Evolutionary conservation across 345 rosid genomes (phyloP).

Genomic region (Dipteronia sinensis): DNA sequence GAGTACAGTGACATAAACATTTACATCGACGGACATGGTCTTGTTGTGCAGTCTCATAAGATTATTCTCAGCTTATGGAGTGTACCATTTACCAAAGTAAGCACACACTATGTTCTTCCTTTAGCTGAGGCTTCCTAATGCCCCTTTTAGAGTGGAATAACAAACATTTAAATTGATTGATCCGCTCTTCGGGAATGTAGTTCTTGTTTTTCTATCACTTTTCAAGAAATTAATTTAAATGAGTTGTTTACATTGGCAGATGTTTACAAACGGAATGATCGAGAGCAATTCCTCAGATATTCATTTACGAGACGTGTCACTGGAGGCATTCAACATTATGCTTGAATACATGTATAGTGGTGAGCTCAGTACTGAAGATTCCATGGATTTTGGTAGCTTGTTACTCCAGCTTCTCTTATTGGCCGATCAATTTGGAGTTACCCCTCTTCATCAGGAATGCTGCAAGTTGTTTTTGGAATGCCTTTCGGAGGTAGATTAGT

Average conservation of each 20-base stretch:
- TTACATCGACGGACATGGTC: constrained; percentile 63
- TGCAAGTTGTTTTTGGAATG: constrained; percentile 87
- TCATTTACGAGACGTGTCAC: constrained; percentile 70
- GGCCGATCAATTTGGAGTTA: constrained; percentile 86
- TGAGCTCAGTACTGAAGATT: constrained; percentile 66
- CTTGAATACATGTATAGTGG: constrained; percentile 85
- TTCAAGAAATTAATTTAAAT: constrained; percentile 14
- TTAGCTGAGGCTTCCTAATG: background rate
- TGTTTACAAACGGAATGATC: constrained; percentile 98
- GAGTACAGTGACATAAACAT: constrained; percentile 65
- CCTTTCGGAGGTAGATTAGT: constrained; percentile 76
- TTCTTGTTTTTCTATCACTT: constrained; percentile 14
- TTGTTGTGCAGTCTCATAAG: constrained; percentile 68
- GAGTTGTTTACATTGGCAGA: constrained; percentile 46
- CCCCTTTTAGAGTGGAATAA: background rate
- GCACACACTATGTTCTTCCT: constrained; percentile 16
- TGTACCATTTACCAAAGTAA: constrained; percentile 88
- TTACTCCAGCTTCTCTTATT: constrained; percentile 83
- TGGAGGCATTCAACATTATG: constrained; percentile 78
- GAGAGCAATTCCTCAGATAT: constrained; percentile 75
- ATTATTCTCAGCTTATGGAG: constrained; percentile 87
- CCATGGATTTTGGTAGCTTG: constrained; percentile 58
- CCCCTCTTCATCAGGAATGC: constrained; percentile 93
- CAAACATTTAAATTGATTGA: background rate
- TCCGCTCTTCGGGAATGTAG: background rate